phyloP scores from a whole-genome alignment of 2,329 filamentous ascomycete genomes.

The Coniochaeta pulveracea region DNA sequence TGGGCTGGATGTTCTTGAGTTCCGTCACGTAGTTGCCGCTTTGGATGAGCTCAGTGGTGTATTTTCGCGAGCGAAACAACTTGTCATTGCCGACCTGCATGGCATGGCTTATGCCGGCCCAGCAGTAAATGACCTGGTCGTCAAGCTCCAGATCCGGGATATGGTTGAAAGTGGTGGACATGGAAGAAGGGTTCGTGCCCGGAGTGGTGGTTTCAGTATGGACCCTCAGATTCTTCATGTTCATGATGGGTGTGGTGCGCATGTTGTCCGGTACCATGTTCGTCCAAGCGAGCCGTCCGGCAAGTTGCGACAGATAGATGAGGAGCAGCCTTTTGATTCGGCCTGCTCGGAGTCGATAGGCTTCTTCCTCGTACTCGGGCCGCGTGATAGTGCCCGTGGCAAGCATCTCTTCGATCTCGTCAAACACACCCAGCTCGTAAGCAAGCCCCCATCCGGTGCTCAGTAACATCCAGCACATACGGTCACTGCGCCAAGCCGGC shows the following conservation, averaged over 20 bases:
- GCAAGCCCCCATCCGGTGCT: conserved; percentile 83
- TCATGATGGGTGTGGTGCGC: conserved; percentile 43
- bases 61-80: conserved; percentile 76
- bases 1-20: conserved; percentile 70
- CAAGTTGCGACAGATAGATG: conserved; percentile 89
- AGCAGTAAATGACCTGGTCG: conserved; percentile 70
- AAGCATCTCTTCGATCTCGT: conserved; percentile 67
- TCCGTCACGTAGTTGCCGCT: conserved; percentile 73
- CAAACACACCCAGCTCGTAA: conserved; percentile 92
- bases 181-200: conserved; percentile 43
- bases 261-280: conserved; percentile 76
- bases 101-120: conserved; percentile 84
- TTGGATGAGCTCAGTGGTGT: conserved; percentile 81
- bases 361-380: conserved; percentile 62
- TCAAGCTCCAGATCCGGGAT: conserved; percentile 56
- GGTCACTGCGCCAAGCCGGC: conserved; percentile 86
- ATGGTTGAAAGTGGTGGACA: conserved; percentile 51
- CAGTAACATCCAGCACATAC: conserved; percentile 96
- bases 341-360: conserved; percentile 64
- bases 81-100: conserved; percentile 87
- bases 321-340: conserved; percentile 79
- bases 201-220: conserved; percentile 48
- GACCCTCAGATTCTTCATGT: conserved; percentile 34
- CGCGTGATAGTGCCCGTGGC: conserved; percentile 46
- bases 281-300: conserved; percentile 81